Percentiles rank a stretch among this genome's conserved stretches.
These are phyloP conservation scores for Colletotrichum sp. DNA, from an alignment of 2,329 filamentous ascomycete species.

Conservation along the genomic window DNA sequence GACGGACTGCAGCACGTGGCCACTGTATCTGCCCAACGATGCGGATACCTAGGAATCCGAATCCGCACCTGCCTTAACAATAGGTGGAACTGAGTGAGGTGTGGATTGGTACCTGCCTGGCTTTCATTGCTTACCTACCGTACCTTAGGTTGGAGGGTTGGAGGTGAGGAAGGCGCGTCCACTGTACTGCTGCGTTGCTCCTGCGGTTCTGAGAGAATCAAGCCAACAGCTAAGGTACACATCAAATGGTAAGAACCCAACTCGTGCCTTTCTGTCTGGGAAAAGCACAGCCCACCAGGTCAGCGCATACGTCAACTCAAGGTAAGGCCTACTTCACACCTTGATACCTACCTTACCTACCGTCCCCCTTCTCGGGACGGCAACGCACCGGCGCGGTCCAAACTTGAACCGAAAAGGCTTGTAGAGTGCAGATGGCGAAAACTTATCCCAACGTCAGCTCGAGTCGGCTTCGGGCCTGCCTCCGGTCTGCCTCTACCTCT, in stretches of 20 bases:
- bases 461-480: constrained; percentile 1
- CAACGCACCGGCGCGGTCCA: constrained; percentile 5
- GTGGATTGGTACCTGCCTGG: too few relatives aligned
- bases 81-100: too few relatives aligned
- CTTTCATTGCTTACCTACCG: too few relatives aligned
- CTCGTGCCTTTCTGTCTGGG: neutral
- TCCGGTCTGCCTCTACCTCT: neutral
- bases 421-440: neutral
- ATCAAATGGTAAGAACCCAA: neutral
- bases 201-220: neutral
- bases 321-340: neutral
- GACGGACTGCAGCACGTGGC: constrained; percentile 11
- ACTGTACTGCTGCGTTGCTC: neutral
- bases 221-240: neutral
- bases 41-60: neutral
- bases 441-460: constrained; percentile 13
- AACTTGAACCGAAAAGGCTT: neutral
- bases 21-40: neutral
- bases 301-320: neutral
- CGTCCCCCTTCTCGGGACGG: neutral
- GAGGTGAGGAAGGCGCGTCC: neutral
- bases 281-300: neutral
- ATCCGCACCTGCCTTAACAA: neutral
- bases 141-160: too few relatives aligned
- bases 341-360: neutral